Conservation (phyloP, 257 asterid species). For the Jasminum sambac region DNA sequence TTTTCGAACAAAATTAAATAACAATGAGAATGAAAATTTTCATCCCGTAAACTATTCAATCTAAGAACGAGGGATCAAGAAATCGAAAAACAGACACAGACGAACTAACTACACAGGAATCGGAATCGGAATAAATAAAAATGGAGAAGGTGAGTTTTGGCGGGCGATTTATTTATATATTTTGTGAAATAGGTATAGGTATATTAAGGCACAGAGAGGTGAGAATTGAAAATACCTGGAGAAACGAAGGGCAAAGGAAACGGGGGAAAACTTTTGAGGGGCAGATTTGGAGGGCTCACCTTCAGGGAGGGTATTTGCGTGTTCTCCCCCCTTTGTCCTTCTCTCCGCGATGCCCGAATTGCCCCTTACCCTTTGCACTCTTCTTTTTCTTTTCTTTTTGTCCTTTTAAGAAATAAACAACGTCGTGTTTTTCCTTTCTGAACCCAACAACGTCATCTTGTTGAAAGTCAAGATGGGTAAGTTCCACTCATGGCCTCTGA, state of each 20-base stretch:
- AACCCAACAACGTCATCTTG: too few relatives aligned
- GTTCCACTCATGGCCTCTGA: too few relatives aligned
- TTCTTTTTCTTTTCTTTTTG: too few relatives aligned
- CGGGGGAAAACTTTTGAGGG: slow-evolving; percentile 30
- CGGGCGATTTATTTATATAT: slow-evolving; percentile 22
- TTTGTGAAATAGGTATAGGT: background rate
- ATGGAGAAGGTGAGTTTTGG: slow-evolving; percentile 24
- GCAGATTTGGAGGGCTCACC: slow-evolving; percentile 30
- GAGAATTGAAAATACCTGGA: slow-evolving; percentile 51
- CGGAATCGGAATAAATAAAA: background rate
- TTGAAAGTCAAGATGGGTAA: too few relatives aligned
- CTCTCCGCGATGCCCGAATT: slow-evolving; percentile 11
- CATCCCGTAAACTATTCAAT: background rate
- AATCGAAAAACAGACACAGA: slow-evolving; percentile 2
- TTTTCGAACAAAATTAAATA: background rate
- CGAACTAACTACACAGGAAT: background rate
- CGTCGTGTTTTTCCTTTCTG: too few relatives aligned
- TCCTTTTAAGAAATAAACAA: too few relatives aligned
- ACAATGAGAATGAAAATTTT: background rate
- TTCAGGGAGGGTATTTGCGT: slow-evolving; percentile 34
- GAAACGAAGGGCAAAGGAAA: slow-evolving; percentile 48
- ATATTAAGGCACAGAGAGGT: slow-evolving; percentile 19
- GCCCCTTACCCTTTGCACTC: slow-evolving; percentile 24
- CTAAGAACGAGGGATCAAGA: background rate
- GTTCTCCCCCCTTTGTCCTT: background rate